Evolutionary conservation across 1,284 basidiomycete species (phyloP).

Genomic region (Fomitopsis palustris): DNA sequence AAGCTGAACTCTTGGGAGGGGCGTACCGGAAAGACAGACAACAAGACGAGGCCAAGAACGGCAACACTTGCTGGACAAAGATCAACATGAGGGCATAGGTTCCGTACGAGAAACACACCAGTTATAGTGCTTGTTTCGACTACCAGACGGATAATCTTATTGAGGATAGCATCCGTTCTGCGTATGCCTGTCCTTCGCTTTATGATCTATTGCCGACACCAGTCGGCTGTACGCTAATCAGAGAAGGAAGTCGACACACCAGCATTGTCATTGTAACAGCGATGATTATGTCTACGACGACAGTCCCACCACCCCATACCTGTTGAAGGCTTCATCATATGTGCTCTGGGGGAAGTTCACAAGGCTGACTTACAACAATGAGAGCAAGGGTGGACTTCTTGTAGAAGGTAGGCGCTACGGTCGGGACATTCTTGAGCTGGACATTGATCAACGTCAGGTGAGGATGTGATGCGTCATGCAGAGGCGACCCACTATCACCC

Average conservation of each 20-base stretch:
- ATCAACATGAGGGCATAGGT: too few relatives aligned
- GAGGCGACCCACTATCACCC: neutral
- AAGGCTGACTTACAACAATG: neutral
- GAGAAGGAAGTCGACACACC: neutral
- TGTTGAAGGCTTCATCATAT: neutral
- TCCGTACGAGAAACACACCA: neutral
- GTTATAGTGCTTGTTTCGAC: neutral
- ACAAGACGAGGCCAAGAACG: too few relatives aligned
- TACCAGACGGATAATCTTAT: neutral
- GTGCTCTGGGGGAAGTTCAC: neutral
- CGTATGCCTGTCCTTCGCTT: neutral
- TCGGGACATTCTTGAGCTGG: neutral
- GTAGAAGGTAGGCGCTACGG: neutral
- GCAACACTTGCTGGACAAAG: neutral
- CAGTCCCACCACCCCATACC: neutral
- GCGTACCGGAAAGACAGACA: too few relatives aligned
- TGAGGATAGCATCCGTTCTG: neutral
- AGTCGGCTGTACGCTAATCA: neutral
- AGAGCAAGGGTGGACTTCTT: neutral
- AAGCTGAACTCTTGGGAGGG: too few relatives aligned
- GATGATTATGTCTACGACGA: neutral
- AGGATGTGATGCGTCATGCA: too few relatives aligned
- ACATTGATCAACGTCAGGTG: too few relatives aligned
- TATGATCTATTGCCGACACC: neutral
- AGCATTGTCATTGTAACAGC: neutral